A percentile compares a stretch with the other conserved stretches of the same genome.
phyloP scores from a whole-genome alignment of 192 early-diverging fungal species.

The Umbelopsis isabellina region DNA sequence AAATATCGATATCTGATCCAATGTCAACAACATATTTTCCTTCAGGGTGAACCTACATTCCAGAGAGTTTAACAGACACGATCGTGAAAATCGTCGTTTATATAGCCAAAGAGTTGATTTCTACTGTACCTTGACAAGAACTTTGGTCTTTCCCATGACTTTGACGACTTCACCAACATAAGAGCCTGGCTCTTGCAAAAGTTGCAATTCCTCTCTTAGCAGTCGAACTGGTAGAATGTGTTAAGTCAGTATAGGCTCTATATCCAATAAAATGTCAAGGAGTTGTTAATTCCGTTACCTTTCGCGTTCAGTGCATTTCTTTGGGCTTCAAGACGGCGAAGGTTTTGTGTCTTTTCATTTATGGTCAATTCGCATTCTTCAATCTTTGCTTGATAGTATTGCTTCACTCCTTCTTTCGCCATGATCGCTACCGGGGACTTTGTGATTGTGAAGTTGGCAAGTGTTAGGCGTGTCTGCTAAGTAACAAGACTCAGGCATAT shows the following conservation, averaged over 20 bases:
- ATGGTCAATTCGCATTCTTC: conserved; percentile 88
- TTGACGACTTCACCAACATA: conserved; percentile 98
- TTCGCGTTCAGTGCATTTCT: conserved; percentile 96
- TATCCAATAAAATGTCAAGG: too few relatives aligned
- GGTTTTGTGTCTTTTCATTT: conserved; percentile 90
- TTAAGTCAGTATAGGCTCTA: background rate
- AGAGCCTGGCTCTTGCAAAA: conserved; percentile 95
- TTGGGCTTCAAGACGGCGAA: conserved; percentile 97
- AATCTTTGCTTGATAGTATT: conserved; percentile 78
- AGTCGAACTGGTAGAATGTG: conserved; percentile 72
- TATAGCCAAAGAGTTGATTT: background rate
- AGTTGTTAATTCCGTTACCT: conserved; percentile 49
- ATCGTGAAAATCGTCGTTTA: background rate
- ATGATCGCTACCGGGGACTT: background rate
- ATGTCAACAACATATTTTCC: conserved; percentile 99
- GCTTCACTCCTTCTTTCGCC: conserved; percentile 65
- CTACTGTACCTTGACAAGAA: conserved; percentile 72
- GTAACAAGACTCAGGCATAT: background rate
- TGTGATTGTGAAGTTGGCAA: conserved; percentile 14
- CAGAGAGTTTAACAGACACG: conserved; percentile 38
- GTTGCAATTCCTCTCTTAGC: conserved; percentile 93
- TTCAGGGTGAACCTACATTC: conserved; percentile 83
- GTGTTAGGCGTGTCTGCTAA: background rate
- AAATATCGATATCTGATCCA: conserved; percentile 88
- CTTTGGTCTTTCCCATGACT: conserved; percentile 98